Percentiles rank a stretch among this genome's conserved stretches.
These are phyloP conservation scores for Penicillium occitanis DNA, from an alignment of 2,329 filamentous ascomycete species.

Conservation along the genomic window DNA sequence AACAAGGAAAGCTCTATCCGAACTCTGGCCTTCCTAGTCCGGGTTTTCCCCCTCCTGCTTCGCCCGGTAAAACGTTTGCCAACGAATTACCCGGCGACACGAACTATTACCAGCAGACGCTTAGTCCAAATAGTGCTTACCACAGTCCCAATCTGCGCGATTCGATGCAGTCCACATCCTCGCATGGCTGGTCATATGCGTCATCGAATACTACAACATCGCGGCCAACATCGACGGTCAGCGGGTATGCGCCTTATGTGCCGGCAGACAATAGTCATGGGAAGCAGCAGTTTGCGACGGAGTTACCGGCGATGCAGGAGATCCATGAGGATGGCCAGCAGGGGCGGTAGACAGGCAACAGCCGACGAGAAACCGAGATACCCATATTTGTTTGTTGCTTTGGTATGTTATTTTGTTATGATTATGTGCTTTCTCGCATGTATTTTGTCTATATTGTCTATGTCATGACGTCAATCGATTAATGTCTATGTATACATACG, in stretches of 20 bases:
- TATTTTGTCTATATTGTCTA: neutral
- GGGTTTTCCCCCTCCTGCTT: neutral
- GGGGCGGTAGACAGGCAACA: neutral
- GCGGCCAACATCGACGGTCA: slow-evolving; percentile 8
- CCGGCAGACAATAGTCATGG: slow-evolving; percentile 3
- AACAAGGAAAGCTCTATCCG: neutral
- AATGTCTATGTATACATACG: neutral
- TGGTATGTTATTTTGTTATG: neutral
- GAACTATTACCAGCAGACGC: slow-evolving; percentile 8
- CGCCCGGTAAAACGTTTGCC: slow-evolving; percentile 13
- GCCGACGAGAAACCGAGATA: neutral
- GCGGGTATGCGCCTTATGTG: neutral
- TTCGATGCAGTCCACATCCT: slow-evolving; percentile 19
- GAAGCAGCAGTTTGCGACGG: slow-evolving; percentile 15
- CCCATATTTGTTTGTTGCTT: neutral
- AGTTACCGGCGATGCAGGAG: slow-evolving; percentile 19
- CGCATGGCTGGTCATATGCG: slow-evolving; percentile 15
- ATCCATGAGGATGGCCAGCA: neutral
- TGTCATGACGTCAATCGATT: neutral
- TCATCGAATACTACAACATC: slow-evolving; percentile 6
- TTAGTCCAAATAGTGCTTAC: neutral
- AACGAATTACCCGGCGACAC: slow-evolving; percentile 20
- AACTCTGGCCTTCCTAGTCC: neutral
- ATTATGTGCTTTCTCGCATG: neutral
- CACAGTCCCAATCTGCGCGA: slow-evolving; percentile 9